Base-by-base conservation (phyloP, 148 eudicot species). In the Suaeda aralocaspica region DNA sequence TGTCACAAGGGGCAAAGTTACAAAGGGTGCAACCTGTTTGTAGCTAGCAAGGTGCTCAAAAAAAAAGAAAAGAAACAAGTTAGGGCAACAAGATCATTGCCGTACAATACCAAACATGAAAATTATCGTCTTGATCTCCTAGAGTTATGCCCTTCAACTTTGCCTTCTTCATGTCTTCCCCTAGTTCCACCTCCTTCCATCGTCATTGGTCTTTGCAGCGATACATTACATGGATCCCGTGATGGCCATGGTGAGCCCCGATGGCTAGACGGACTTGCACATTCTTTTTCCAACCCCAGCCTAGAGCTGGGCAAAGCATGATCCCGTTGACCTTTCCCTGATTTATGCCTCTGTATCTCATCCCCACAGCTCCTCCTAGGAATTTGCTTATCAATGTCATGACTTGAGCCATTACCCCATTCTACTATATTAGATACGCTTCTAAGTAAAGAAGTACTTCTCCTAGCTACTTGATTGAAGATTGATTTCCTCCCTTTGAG, bases 341-440 rank as follows among this genome's bases (percentile, higher is more conserved):
- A 70, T 78, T 77, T 83, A 55, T 75, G 46, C 71, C 79, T 64
- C 68, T 51, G 81, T 64, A 74, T 48, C 22, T 87, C 87, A 71
- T 89, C 87, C 63, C 79, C 81, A 51, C 78, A 80, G 66, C 85
- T 75, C 72, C 74, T 86, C 72, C 94, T 81, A 14, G 75, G 71
- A 66, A 74, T 59, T 69, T 84, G 84, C 65, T 78, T 83, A 39
- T 78, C 81, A 44, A 68, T 29, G 68, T 85, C 84, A 58, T 65
- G 48, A 29, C 53, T 80, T 42, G 78, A 80, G 21, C 66, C 77
- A 36, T 75, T 61, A 0, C 77, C 85, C 87, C 85, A 85, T 55
- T 88, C 90, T 68, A 83, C 84, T 44, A 79, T 86, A 65, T 84
- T 84, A 0, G 98, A 93, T 26, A 78, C 75, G 36, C 85, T 86